Conservation (phyloP, 192 early-diverging fungal species). For the Coemansia sp. region DNA sequence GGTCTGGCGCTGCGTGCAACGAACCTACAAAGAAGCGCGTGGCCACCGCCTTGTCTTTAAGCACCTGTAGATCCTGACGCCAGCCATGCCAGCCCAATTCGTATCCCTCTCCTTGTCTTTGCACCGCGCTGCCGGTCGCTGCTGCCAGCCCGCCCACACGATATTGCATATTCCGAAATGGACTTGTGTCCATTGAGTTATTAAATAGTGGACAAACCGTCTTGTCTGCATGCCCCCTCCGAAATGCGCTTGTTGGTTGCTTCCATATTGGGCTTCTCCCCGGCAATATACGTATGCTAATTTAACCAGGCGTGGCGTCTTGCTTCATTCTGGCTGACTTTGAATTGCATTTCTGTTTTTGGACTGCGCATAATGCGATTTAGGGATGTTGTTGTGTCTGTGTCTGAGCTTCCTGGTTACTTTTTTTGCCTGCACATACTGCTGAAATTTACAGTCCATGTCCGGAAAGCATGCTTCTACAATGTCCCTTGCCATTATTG, state of each 20-base stretch:
- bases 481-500: background rate
- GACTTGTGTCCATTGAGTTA: background rate
- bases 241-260: background rate
- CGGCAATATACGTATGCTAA: background rate
- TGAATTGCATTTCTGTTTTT: constrained; percentile 7
- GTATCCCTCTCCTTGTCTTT: background rate
- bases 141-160: background rate
- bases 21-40: constrained; percentile 9
- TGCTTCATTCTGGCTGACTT: background rate
- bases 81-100: background rate
- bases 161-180: constrained; percentile 7
- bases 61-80: constrained; percentile 1
- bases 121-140: background rate
- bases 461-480: background rate
- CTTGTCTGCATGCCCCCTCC: background rate
- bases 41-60: constrained; percentile 3
- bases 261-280: constrained; percentile 6
- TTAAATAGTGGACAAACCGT: background rate
- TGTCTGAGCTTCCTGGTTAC: background rate
- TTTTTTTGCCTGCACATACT: background rate
- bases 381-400: constrained; percentile 5
- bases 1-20: constrained; percentile 4
- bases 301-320: constrained; percentile 6
- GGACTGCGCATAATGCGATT: background rate
- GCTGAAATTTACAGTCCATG: background rate